A percentile compares a stretch with the other conserved stretches of the same genome.
phyloP scores from a whole-genome alignment of 345 rosid species.

The Eutrema yunnanense region DNA sequence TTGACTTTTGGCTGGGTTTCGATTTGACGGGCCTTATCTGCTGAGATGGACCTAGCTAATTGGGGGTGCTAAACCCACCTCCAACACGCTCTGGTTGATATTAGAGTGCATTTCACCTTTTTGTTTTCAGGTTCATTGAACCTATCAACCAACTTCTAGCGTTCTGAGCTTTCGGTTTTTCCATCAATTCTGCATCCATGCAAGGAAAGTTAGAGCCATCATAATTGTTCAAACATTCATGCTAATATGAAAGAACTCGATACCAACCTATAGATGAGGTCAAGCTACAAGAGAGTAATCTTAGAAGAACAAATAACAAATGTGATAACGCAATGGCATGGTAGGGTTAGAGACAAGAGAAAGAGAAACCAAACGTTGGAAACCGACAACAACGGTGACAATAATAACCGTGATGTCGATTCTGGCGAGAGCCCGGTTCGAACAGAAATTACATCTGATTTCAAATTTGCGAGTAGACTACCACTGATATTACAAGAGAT shows the following conservation, averaged over 20 bases:
- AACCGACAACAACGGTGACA: background rate
- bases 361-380: conserved; percentile 10
- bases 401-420: background rate
- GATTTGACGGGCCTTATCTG: too few relatives aligned
- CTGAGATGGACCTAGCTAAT: too few relatives aligned
- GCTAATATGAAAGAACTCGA: conserved; percentile 1
- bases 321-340: conserved; percentile 34
- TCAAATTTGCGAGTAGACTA: background rate
- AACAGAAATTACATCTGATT: background rate
- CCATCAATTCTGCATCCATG: conserved; percentile 75
- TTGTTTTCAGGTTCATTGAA: conserved; percentile 80
- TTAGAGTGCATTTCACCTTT: conserved; percentile 88
- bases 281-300: conserved; percentile 29
- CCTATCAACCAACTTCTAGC: conserved; percentile 90
- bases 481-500: conserved; percentile 5
- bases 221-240: background rate
- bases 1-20: too few relatives aligned
- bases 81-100: conserved; percentile 28
- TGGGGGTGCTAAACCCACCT: too few relatives aligned
- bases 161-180: conserved; percentile 92
- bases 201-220: conserved; percentile 16
- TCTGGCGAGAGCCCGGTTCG: background rate
- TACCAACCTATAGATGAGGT: conserved; percentile 64
- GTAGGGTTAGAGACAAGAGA: conserved; percentile 28
- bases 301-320: conserved; percentile 29